These are phyloP conservation scores for Theobroma grandiflorum DNA, from an alignment of 441 rosid species.

Conservation along the genomic window DNA sequence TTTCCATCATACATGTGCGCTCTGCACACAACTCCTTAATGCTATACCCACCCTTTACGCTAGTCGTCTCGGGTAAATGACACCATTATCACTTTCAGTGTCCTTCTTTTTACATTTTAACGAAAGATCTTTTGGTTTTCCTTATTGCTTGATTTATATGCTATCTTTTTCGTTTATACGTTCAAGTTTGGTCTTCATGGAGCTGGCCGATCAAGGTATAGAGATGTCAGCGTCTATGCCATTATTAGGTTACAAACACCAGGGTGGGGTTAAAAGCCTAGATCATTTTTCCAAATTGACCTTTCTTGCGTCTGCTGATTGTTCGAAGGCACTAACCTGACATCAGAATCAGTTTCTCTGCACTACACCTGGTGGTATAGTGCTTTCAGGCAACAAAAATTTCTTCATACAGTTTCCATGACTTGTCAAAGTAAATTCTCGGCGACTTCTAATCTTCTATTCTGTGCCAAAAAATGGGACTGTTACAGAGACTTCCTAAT, in stretches of 20 bases:
- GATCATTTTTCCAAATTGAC: too few species aligned
- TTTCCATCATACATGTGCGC: not conserved
- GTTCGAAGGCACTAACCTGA: too few species aligned
- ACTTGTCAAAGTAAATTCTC: not conserved
- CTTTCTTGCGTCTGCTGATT: too few species aligned
- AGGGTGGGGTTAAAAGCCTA: not conserved
- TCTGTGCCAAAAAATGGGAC: not conserved
- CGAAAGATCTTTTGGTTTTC: not conserved
- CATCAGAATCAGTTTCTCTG: too few species aligned
- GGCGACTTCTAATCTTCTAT: not conserved
- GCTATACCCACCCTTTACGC: not conserved
- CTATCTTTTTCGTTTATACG: not conserved
- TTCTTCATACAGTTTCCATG: not conserved
- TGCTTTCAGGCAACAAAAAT: too few species aligned
- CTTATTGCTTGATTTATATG: not conserved
- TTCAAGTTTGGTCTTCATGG: not conserved
- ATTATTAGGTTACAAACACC: not conserved
- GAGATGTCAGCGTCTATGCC: not conserved
- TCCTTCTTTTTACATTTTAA: too few species aligned
- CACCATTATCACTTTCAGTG: not conserved
- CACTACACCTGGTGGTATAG: too few species aligned
- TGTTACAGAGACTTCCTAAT: not conserved
- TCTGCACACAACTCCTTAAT: not conserved
- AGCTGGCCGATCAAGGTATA: not conserved
- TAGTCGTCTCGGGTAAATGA: not conserved